Conservation (phyloP, 352 stramenopile genomes). For the Pythium volutum region DNA sequence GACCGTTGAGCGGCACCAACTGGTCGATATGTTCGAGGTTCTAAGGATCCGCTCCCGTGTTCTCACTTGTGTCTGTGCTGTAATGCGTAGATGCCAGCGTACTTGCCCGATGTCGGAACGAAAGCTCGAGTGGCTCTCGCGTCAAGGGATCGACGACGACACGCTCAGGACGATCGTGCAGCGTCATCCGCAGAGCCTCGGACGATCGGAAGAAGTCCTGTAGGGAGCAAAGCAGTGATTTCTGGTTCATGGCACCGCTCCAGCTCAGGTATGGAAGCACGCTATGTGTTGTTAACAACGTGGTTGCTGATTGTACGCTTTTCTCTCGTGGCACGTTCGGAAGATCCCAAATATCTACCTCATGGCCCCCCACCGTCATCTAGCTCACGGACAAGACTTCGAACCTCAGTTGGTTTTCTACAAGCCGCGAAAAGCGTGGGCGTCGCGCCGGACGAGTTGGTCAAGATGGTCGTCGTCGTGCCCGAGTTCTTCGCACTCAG, state of each 20-base stretch:
- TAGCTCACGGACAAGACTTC: conserved; percentile 38
- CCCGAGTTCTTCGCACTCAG: conserved; percentile 43
- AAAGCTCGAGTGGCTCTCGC: conserved; percentile 11
- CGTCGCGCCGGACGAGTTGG: conserved; percentile 30
- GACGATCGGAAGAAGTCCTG: conserved; percentile 3
- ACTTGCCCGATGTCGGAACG: conserved; percentile 3
- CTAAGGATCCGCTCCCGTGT: no score
- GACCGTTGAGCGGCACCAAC: not conserved
- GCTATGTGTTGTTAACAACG: no score
- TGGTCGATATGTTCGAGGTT: not conserved
- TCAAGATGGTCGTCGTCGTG: conserved; percentile 31
- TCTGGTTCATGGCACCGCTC: conserved; percentile 4
- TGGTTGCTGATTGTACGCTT: not conserved
- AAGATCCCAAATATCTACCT: conserved; percentile 56
- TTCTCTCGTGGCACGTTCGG: not conserved
- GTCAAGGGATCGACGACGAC: not conserved
- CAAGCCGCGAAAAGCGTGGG: conserved; percentile 31
- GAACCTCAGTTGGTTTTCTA: conserved; percentile 40
- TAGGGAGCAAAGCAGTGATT: conserved; percentile 14
- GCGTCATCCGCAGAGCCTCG: conserved; percentile 18
- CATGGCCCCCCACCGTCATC: conserved; percentile 41
- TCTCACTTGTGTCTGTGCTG: no score
- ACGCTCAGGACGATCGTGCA: conserved; percentile 5
- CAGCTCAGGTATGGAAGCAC: conserved; percentile 14
- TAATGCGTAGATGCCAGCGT: conserved; percentile 7